Percentiles rank a stretch among this genome's conserved stretches.
phyloP scores from a whole-genome alignment of 345 rosid genomes.

The Camelina hispida region DNA sequence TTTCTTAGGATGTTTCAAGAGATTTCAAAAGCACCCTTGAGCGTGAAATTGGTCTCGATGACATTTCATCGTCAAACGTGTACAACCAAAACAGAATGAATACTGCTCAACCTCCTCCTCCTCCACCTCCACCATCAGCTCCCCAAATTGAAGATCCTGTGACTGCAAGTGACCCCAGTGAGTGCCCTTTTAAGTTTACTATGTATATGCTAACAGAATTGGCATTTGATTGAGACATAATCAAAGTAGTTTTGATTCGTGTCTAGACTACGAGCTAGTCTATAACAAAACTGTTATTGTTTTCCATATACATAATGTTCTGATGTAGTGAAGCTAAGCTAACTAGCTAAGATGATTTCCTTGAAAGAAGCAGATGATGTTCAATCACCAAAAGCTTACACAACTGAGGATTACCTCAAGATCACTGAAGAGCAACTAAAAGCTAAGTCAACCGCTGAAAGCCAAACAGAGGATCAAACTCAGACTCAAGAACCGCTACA shows the following conservation, averaged over 20 bases:
- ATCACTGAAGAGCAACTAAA: conserved; percentile 86
- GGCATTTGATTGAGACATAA: background rate
- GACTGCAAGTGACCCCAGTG: conserved; percentile 57
- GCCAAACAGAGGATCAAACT: conserved; percentile 47
- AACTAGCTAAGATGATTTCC: background rate
- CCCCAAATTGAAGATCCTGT: conserved; percentile 48
- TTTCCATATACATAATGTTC: background rate
- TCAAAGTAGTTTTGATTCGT: background rate
- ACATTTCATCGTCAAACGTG: conserved; percentile 50
- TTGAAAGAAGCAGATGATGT: conserved; percentile 58
- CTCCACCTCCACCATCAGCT: conserved; percentile 49
- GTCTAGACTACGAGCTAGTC: conserved; percentile 14
- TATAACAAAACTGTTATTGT: background rate
- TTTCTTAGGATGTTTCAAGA: conserved; percentile 83
- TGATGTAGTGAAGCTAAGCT: conserved; percentile 6
- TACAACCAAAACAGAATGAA: conserved; percentile 53
- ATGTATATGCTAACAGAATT: background rate
- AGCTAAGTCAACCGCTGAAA: conserved; percentile 50
- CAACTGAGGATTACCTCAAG: conserved; percentile 78
- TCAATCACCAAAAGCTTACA: conserved; percentile 60
- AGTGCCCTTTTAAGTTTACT: conserved; percentile 41
- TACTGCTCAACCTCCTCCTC: conserved; percentile 52
- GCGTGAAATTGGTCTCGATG: conserved; percentile 87
- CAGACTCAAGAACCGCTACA: conserved; percentile 47
- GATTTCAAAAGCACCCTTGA: conserved; percentile 96